A percentile compares a stretch with the other conserved stretches of the same genome.
Conservation (phyloP, 2,329 filamentous ascomycete species). For the Sporothrix brasiliensis region DNA sequence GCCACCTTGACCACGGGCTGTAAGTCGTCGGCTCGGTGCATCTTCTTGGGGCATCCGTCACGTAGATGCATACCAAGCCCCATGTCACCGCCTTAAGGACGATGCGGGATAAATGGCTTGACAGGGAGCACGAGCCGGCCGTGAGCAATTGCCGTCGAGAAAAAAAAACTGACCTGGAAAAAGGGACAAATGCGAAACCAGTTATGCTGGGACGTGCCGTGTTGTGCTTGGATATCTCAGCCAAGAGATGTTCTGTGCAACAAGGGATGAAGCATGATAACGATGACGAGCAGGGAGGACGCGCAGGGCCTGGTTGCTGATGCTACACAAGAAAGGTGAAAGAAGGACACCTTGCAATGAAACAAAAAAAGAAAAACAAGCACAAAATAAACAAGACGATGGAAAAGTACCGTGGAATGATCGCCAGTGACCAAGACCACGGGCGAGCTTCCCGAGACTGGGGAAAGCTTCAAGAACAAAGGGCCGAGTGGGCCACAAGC, state of each 20-base stretch:
- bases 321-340: background rate
- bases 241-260: slow-evolving; percentile 12
- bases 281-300: background rate
- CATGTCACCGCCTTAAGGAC: slow-evolving; percentile 17
- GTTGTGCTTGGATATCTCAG: background rate
- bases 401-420: background rate
- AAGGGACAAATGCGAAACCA: too few relatives aligned
- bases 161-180: background rate
- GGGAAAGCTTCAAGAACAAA: slow-evolving; percentile 1
- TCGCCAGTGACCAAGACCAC: background rate
- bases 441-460: background rate
- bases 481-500: background rate
- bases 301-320: background rate
- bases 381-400: background rate
- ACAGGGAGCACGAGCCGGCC: slow-evolving; percentile 4
- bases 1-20: slow-evolving; percentile 1
- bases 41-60: background rate
- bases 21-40: background rate
- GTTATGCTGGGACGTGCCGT: too few relatives aligned
- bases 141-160: background rate
- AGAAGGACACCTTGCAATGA: background rate
- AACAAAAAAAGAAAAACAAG: background rate
- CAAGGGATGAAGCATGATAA: background rate
- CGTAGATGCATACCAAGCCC: slow-evolving; percentile 17
- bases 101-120: slow-evolving; percentile 21